Evolutionary conservation across 176 grass and related monocot genomes (phyloP).

Genomic region (Guadua angustifolia): DNA sequence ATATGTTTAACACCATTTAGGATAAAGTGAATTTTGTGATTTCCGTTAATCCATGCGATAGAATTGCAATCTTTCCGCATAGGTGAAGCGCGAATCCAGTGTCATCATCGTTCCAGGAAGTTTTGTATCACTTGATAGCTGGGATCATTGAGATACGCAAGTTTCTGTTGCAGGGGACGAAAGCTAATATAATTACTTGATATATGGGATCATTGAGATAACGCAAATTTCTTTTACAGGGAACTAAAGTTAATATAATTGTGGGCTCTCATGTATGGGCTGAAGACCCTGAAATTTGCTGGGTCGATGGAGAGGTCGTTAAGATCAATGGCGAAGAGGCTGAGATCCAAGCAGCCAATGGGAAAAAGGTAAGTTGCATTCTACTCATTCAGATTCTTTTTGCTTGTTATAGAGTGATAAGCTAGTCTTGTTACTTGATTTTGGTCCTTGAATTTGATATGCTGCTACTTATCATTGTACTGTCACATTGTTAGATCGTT

Average conservation of each 20-base stretch:
- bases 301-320: constrained; percentile 90
- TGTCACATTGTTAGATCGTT: constrained; percentile 58
- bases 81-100: constrained; percentile 2
- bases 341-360: constrained; percentile 68
- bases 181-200: constrained; percentile 75
- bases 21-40: not conserved
- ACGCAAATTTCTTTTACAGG: constrained; percentile 53
- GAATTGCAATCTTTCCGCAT: not conserved
- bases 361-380: constrained; percentile 68
- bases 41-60: not conserved
- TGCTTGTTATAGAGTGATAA: not conserved
- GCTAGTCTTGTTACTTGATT: not conserved
- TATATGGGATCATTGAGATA: not conserved
- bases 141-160: not conserved
- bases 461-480: not conserved
- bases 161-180: constrained; percentile 70
- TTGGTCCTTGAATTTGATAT: constrained; percentile 8
- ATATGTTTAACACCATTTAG: not conserved
- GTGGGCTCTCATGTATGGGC: constrained; percentile 96
- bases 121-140: not conserved
- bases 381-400: not conserved
- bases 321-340: constrained; percentile 87
- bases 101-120: not conserved
- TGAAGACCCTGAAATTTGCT: constrained; percentile 63
- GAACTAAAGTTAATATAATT: constrained; percentile 94